Evolutionary conservation across 2,329 filamentous ascomycete genomes (phyloP), one percentile per base, ranked within the genome.

Genomic region (Nemania serpens): DNA sequence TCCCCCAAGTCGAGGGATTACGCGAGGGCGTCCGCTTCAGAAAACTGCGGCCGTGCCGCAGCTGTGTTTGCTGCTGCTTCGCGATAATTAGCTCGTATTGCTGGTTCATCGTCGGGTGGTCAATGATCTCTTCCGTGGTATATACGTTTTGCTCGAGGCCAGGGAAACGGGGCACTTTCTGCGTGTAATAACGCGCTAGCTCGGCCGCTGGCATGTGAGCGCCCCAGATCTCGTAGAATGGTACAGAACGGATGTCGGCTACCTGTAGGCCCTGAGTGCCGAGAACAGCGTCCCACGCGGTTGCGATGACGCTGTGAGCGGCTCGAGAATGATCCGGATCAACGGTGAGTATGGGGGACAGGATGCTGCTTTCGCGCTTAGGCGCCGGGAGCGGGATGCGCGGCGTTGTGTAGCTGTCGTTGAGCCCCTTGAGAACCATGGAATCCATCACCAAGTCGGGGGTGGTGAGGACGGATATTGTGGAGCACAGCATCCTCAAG

Each of bases 211-310:
- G 77, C 43, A 84, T 74, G 20, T 84, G 73, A 1, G 80, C 80
- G 7, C 78, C 79, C 72, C 80, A 82, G 12, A 84, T 75, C 48
- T 82, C 77, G 67, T 80, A 84, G 69, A 84, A 84, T 0, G 79
- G 77, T 0, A 80, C 77, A 1, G 76, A 76, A 36, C 78, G 77
- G 4, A 81, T 71, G 45, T 80, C 70, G n/a, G 79, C 73, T 0
- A 82, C 74, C 9, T 75, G 75, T 2, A 79, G 68, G 0, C 71
- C 64, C 0, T 75, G 66, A 0, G 79, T 75, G 29, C 79, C 75
- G 5, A 84, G 74, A 2, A 80, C 71, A 2, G 76, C 69, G 1
- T 76, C 72, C 82, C 82, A 84, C 0, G 77, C 77, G 0, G 74
- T 67, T 0, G 75, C 70, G 55, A 84, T 79, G 22, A 76, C 69